Evolutionary conservation across 108 stramenopile species (phyloP).

Genomic region (Cyclotella cryptica): DNA sequence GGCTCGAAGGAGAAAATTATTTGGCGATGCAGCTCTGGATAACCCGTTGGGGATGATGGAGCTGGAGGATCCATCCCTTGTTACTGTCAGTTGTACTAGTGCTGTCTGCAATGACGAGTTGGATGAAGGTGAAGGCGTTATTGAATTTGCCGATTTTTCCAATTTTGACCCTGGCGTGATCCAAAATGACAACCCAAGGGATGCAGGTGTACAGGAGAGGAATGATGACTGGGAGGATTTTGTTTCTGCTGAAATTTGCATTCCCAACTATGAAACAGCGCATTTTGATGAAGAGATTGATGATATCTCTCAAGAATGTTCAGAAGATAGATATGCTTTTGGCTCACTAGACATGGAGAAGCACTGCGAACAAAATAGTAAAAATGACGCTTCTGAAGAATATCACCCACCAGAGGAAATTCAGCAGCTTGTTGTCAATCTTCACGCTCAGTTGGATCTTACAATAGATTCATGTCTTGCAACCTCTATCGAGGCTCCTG

Average conservation of each 20-base stretch:
- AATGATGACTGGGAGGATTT: constrained; percentile 5
- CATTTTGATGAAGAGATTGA: neutral
- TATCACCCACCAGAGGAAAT: constrained; percentile 39
- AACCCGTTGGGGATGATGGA: constrained; percentile 42
- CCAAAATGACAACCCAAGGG: neutral
- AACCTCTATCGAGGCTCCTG: neutral
- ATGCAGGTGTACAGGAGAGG: neutral
- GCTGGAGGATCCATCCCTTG: constrained; percentile 34
- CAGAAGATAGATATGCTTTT: no score
- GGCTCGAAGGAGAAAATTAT: constrained; percentile 14
- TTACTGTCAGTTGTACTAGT: neutral
- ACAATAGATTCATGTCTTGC: constrained; percentile 25
- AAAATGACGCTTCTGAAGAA: neutral
- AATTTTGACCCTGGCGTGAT: constrained; percentile 12
- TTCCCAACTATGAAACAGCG: neutral
- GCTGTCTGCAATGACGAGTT: neutral
- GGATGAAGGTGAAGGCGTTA: constrained; percentile 15
- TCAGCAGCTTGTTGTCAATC: constrained; percentile 25
- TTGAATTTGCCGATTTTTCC: constrained; percentile 45
- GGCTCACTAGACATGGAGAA: no score
- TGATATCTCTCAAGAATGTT: no score
- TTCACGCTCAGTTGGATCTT: constrained; percentile 26
- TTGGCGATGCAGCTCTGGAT: constrained; percentile 42
- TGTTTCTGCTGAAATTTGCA: constrained; percentile 4
- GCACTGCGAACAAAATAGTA: neutral